These are phyloP conservation scores for Physcomitrium patens DNA, from an alignment of 225 moss, liverwort and hornwort species.

Conservation along the genomic window DNA sequence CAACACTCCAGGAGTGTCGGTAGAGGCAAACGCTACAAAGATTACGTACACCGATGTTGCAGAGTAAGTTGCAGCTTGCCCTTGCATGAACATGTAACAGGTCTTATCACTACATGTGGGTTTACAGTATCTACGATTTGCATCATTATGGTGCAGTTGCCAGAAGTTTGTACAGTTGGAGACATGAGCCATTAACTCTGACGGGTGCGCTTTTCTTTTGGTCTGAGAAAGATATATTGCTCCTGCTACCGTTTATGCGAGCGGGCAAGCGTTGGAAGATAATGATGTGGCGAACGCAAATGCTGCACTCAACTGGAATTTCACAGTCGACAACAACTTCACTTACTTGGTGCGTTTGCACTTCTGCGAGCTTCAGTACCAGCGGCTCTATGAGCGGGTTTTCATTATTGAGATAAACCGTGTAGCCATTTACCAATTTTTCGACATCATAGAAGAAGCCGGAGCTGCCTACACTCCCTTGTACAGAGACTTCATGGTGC, in stretches of 20 bases:
- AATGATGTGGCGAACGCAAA: slow-evolving; percentile 28
- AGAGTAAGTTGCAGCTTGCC: background rate
- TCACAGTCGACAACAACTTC: slow-evolving; percentile 66
- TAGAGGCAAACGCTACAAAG: no score
- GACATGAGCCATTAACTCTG: no score
- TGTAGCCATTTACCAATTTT: slow-evolving; percentile 19
- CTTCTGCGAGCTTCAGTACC: slow-evolving; percentile 54
- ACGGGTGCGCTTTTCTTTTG: no score
- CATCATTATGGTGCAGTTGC: no score
- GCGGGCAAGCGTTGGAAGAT: slow-evolving; percentile 66
- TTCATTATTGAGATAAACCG: slow-evolving; percentile 86
- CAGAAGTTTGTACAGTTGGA: no score
- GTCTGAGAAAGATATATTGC: slow-evolving; percentile 69
- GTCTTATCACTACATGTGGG: no score
- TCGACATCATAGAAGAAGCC: slow-evolving; percentile 27
- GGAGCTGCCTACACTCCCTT: slow-evolving; percentile 6
- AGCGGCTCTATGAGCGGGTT: slow-evolving; percentile 32
- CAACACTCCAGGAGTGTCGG: no score
- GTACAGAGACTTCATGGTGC: slow-evolving; percentile 59
- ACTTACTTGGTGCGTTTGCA: slow-evolving; percentile 79
- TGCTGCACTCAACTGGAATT: slow-evolving; percentile 70
- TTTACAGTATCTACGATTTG: no score
- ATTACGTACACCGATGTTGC: slow-evolving; percentile 56
- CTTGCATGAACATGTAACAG: no score
- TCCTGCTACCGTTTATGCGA: slow-evolving; percentile 67